A percentile compares a stretch with the other conserved stretches of the same genome.
These are phyloP conservation scores for Mycena latifolia DNA, from an alignment of 768 basidiomycete genomes.

Conservation along the genomic window DNA sequence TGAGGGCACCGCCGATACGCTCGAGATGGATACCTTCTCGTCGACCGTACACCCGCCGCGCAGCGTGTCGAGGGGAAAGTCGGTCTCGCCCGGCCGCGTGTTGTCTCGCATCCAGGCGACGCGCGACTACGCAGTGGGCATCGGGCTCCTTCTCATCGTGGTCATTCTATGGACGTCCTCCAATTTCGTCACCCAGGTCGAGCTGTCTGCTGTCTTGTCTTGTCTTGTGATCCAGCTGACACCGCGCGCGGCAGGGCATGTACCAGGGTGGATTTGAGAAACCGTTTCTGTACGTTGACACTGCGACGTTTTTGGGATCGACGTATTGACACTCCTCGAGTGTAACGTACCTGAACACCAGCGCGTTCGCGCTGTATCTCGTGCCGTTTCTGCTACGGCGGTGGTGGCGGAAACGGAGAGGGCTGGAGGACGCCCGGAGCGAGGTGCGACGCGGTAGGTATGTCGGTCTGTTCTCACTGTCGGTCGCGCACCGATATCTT, in stretches of 20 bases:
- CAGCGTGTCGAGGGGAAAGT: constrained; percentile 30
- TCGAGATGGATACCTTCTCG: constrained; percentile 42
- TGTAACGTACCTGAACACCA: constrained; percentile 92
- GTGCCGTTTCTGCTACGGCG: constrained; percentile 66
- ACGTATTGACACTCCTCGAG: constrained; percentile 48
- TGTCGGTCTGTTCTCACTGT: constrained; percentile 12
- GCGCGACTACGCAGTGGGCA: constrained; percentile 65
- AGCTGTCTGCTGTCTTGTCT: constrained; percentile 11
- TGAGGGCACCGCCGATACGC: constrained; percentile 15
- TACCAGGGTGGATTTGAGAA: constrained; percentile 82
- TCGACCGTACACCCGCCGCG: constrained; percentile 28
- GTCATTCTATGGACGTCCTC: constrained; percentile 91
- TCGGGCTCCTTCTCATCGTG: constrained; percentile 77
- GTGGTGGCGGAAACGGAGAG: constrained; percentile 37
- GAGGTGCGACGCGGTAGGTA: constrained; percentile 23
- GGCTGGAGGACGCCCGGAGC: neutral
- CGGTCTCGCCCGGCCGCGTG: constrained; percentile 17
- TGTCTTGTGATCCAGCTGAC: constrained; percentile 10
- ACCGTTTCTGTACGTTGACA: constrained; percentile 84
- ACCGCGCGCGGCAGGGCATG: constrained; percentile 51
- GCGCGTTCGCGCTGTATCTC: constrained; percentile 88
- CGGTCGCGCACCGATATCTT: constrained; percentile 3
- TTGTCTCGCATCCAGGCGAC: constrained; percentile 22
- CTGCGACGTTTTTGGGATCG: neutral
- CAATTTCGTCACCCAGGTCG: constrained; percentile 89